Conservation (phyloP, 1,139 yeast genomes). For the Yamadazyma dushanensis region DNA sequence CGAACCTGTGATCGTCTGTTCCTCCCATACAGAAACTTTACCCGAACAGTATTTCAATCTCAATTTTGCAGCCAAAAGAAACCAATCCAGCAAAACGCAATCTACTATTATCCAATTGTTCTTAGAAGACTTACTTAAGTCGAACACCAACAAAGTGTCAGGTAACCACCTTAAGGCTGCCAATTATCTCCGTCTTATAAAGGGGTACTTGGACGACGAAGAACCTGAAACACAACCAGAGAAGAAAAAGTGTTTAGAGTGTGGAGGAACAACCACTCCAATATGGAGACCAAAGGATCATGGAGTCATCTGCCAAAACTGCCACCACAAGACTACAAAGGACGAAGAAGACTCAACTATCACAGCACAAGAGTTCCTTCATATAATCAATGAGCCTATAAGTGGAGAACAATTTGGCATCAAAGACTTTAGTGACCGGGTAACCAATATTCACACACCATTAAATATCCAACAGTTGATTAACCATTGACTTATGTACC, state of each 20-base stretch:
- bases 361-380: conserved; percentile 20
- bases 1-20: conserved; percentile 45
- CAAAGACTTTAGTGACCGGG: conserved; percentile 25
- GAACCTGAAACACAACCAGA: background rate
- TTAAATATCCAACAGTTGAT: conserved; percentile 1
- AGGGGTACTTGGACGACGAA: conserved; percentile 3
- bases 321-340: conserved; percentile 23
- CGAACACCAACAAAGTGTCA: conserved; percentile 16
- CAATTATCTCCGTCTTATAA: conserved; percentile 20
- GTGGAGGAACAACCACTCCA: conserved; percentile 26
- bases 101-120: conserved; percentile 43
- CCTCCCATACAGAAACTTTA: conserved; percentile 28
- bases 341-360: conserved; percentile 8
- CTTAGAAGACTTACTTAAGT: conserved; percentile 40
- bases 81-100: conserved; percentile 24
- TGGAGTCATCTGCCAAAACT: conserved; percentile 30
- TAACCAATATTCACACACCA: conserved; percentile 12
- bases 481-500: background rate
- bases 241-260: conserved; percentile 22
- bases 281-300: conserved; percentile 35
- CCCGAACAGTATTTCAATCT: conserved; percentile 16
- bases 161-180: conserved; percentile 38
- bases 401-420: conserved; percentile 37
- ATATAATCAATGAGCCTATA: conserved; percentile 31
- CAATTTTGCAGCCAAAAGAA: conserved; percentile 37